These are phyloP conservation scores for Podospora comata DNA, from an alignment of 495 filamentous ascomycete species.

Conservation along the genomic window DNA sequence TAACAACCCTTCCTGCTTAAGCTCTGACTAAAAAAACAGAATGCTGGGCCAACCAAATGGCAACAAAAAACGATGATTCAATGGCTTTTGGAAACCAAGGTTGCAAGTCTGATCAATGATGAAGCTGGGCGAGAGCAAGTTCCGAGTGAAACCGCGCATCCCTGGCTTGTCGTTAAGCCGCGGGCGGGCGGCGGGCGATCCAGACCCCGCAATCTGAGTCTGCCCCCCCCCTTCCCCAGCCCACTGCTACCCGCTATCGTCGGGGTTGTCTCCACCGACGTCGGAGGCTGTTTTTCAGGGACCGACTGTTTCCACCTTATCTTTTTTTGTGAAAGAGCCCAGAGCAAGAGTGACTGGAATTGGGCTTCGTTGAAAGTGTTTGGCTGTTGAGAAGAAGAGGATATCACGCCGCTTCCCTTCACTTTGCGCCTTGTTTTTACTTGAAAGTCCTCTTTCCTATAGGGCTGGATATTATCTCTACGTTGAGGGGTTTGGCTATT, in stretches of 20 bases:
- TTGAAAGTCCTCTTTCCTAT: background rate
- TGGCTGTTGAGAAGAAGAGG: background rate
- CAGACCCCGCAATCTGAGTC: slow-evolving; percentile 13
- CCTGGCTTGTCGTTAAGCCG: slow-evolving; percentile 2
- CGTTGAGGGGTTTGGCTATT: background rate
- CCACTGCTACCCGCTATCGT: slow-evolving; percentile 15
- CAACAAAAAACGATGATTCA: background rate
- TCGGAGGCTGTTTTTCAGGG: slow-evolving; percentile 21
- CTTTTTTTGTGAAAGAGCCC: background rate
- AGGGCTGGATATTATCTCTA: background rate
- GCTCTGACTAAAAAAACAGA: background rate
- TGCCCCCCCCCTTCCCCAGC: background rate
- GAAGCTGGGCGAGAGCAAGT: slow-evolving; percentile 1
- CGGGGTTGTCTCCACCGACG: slow-evolving; percentile 20
- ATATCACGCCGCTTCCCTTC: slow-evolving; percentile 18
- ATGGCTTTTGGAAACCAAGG: background rate
- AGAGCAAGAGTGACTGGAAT: background rate
- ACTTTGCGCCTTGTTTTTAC: slow-evolving; percentile 6
- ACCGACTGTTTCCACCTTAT: slow-evolving; percentile 10
- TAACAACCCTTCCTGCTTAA: background rate
- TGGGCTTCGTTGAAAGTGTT: background rate
- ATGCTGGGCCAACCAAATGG: background rate
- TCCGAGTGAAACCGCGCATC: slow-evolving; percentile 13
- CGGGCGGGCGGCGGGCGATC: background rate
- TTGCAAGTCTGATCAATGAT: background rate